A percentile compares a stretch with the other conserved stretches of the same genome.
Conservation (phyloP, 495 filamentous ascomycete genomes). For the Tuber aestivum region DNA sequence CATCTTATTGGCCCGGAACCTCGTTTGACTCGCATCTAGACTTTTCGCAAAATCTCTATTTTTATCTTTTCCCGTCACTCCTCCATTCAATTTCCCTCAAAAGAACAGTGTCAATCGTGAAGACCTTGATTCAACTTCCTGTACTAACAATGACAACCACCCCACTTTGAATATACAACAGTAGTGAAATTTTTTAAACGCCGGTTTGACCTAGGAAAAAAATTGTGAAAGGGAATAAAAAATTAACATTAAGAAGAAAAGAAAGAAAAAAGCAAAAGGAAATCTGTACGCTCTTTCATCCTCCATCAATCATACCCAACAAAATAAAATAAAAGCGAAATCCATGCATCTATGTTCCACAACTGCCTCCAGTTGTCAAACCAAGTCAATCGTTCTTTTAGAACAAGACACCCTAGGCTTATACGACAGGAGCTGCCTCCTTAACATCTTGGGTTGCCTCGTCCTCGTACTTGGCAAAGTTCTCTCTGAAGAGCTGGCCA, state of each 20-base stretch:
- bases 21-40: too few species aligned
- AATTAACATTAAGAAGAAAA: neutral
- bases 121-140: neutral
- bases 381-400: neutral
- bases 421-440: conserved; percentile 55
- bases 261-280: neutral
- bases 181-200: neutral
- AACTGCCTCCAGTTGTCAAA: neutral
- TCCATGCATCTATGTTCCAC: neutral
- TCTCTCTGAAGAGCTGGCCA: conserved; percentile 79
- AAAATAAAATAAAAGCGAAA: neutral
- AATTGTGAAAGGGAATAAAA: neutral
- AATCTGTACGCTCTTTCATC: neutral
- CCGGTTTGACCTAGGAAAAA: neutral
- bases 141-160: neutral
- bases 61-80: neutral
- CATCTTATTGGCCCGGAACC: too few species aligned
- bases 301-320: conserved; percentile 6
- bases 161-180: neutral
- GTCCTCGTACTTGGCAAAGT: conserved; percentile 91
- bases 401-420: neutral
- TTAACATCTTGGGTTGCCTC: conserved; percentile 80
- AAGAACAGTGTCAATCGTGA: neutral
- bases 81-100: neutral
- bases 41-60: too few species aligned